These are phyloP conservation scores for Ophiocordyceps australis DNA, from an alignment of 2,329 filamentous ascomycete genomes.

Conservation along the genomic window DNA sequence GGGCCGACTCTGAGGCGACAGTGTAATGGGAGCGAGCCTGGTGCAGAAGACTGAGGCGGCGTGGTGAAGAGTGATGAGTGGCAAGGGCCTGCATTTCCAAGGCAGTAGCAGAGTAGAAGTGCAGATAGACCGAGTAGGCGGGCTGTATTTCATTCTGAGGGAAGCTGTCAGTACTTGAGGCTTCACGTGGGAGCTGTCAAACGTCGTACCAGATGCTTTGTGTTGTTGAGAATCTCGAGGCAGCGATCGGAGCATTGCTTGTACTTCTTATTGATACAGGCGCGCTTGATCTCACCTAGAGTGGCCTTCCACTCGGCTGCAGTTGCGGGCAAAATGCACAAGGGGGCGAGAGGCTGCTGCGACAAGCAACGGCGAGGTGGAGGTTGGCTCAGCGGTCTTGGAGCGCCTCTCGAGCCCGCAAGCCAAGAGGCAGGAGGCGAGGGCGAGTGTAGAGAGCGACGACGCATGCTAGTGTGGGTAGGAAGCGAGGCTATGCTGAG, in stretches of 20 bases:
- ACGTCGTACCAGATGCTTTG: slow-evolving; percentile 23
- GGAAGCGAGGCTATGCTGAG: no score
- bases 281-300: slow-evolving; percentile 33
- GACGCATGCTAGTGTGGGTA: no score
- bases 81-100: slow-evolving; percentile 36
- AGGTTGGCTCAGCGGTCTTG: no score
- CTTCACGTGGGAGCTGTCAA: no score
- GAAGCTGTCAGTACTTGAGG: slow-evolving; percentile 1
- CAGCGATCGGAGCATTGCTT: slow-evolving; percentile 34
- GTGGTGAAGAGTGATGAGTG: slow-evolving; percentile 23
- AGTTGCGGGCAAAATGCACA: slow-evolving; percentile 21
- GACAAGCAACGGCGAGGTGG: no score
- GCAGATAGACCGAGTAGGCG: slow-evolving; percentile 36
- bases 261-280: slow-evolving; percentile 30
- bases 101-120: slow-evolving; percentile 43
- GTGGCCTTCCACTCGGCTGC: slow-evolving; percentile 30
- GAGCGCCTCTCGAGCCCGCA: no score
- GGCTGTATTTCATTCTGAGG: slow-evolving; percentile 23
- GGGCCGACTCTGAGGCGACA: slow-evolving; percentile 26
- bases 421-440: no score
- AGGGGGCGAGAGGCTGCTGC: slow-evolving; percentile 5
- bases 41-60: slow-evolving; percentile 27
- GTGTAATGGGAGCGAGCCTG: slow-evolving; percentile 34
- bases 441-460: no score
- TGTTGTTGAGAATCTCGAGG: slow-evolving; percentile 29